phyloP scores from a whole-genome alignment of 129 eudicot genomes.

The Rutidosis leptorrhynchoides region DNA sequence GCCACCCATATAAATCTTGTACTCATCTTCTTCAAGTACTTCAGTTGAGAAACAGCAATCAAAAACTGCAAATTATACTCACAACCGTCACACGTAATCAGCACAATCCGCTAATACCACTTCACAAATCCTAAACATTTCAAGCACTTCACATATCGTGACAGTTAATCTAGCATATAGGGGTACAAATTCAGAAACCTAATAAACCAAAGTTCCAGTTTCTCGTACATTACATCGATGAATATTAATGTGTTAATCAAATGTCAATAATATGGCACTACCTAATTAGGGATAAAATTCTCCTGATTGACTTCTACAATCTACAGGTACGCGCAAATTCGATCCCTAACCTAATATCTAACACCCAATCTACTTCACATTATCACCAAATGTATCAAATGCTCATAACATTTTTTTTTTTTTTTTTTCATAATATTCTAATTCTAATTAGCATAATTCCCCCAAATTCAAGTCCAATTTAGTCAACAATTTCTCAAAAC shows the following conservation, averaged over 20 bases:
- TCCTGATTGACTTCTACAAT: neutral
- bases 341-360: neutral
- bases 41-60: slow-evolving; percentile 69
- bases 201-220: slow-evolving; percentile 1
- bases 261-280: slow-evolving; percentile 16
- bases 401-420: neutral
- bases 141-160: neutral
- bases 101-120: neutral
- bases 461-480: slow-evolving; percentile 7
- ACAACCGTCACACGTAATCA: neutral
- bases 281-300: neutral
- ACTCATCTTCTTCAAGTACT: slow-evolving; percentile 49
- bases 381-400: slow-evolving; percentile 2
- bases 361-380: neutral
- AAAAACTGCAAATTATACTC: slow-evolving; percentile 44
- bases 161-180: neutral
- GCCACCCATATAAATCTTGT: slow-evolving; percentile 49
- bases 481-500: neutral
- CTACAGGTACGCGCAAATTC: neutral
- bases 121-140: neutral
- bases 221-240: slow-evolving; percentile 16
- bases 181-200: neutral
- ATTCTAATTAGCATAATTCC: neutral
- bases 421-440: slow-evolving; percentile 1
- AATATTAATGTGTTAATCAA: neutral